Percentiles rank a stretch among this genome's conserved stretches.
Conservation (phyloP, 305 asterid species). For the Plantago rigida region DNA sequence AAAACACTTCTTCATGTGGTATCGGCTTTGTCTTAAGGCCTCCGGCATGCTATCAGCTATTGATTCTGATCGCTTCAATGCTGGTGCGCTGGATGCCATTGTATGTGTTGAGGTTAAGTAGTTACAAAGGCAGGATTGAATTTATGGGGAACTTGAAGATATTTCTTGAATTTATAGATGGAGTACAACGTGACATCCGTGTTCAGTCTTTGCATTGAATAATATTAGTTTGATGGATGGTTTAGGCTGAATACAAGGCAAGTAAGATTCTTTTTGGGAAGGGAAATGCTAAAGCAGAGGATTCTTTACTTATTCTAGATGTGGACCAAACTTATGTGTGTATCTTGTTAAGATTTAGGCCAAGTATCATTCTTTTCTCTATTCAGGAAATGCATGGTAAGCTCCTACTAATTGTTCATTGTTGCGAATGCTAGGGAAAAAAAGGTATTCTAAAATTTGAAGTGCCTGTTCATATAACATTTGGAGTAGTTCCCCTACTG, state of each 20-base stretch:
- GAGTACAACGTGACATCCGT: neutral
- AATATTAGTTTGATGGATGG: neutral
- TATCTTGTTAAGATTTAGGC: too few species aligned
- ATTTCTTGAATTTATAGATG: conserved; percentile 40
- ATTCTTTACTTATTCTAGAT: neutral
- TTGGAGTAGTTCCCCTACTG: too few species aligned
- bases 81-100: conserved; percentile 46
- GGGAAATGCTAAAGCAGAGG: neutral
- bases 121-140: conserved; percentile 9
- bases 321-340: too few species aligned
- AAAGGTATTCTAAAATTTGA: too few species aligned
- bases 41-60: conserved; percentile 78
- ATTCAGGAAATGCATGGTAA: too few species aligned
- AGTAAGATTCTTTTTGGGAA: too few species aligned
- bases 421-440: too few species aligned
- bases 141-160: conserved; percentile 16
- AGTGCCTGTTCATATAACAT: too few species aligned
- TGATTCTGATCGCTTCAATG: conserved; percentile 56
- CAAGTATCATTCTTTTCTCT: too few species aligned
- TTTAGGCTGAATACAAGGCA: neutral
- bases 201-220: neutral
- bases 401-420: too few species aligned
- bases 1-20: conserved; percentile 84
- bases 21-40: conserved; percentile 73
- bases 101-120: conserved; percentile 3